Conservation (phyloP, 345 rosid species). For the Tarenaya hassleriana region DNA sequence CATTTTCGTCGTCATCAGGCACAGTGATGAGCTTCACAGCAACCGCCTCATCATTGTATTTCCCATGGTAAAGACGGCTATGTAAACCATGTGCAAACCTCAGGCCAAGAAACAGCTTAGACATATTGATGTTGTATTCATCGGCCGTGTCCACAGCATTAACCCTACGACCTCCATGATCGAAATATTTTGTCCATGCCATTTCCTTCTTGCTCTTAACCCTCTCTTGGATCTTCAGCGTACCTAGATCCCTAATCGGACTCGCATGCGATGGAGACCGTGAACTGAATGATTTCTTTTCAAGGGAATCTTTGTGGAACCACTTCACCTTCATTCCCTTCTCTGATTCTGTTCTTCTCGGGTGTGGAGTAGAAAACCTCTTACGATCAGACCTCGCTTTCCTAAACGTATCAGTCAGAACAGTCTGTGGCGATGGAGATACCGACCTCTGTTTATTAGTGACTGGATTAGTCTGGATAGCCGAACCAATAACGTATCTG, state of each 20-base stretch:
- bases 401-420: conserved; percentile 44
- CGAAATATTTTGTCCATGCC: conserved; percentile 82
- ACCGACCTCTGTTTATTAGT: conserved; percentile 51
- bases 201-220: conserved; percentile 54
- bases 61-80: conserved; percentile 89
- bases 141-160: conserved; percentile 65
- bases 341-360: conserved; percentile 35
- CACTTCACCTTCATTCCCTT: conserved; percentile 28
- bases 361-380: conserved; percentile 65
- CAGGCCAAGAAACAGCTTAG: conserved; percentile 82
- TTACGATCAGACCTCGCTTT: conserved; percentile 52
- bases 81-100: conserved; percentile 92
- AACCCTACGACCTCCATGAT: conserved; percentile 72
- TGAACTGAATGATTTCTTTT: conserved; percentile 20
- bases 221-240: conserved; percentile 51
- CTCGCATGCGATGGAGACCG: conserved; percentile 31
- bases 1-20: conserved; percentile 85
- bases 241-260: conserved; percentile 48
- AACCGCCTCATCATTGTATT: conserved; percentile 84
- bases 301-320: conserved; percentile 28
- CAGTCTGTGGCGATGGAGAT: conserved; percentile 50
- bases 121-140: conserved; percentile 65
- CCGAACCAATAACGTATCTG: conserved; percentile 15
- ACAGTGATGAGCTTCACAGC: conserved; percentile 88
- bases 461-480: conserved; percentile 28